These are phyloP conservation scores for Pythium rishiriense DNA, from an alignment of 352 stramenopile species.

Conservation along the genomic window DNA sequence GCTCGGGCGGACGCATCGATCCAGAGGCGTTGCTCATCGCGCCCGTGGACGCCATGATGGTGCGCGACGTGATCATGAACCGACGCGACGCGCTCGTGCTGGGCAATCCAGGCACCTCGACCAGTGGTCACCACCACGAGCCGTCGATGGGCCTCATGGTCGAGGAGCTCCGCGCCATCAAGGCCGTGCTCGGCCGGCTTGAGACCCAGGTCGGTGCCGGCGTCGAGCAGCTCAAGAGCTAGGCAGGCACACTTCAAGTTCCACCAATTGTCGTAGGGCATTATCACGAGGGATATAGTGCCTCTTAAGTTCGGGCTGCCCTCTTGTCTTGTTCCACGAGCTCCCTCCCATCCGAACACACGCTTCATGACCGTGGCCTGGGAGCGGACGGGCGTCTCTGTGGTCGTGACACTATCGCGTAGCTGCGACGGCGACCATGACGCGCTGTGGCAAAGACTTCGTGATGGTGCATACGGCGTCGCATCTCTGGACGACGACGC, in stretches of 20 bases:
- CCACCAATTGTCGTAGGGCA: not conserved
- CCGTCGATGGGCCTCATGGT: too few relatives aligned
- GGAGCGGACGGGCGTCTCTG: slow-evolving; percentile 15
- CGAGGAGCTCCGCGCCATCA: slow-evolving; percentile 22
- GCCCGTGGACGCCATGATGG: slow-evolving; percentile 34
- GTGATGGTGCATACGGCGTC: not conserved
- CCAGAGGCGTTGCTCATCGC: slow-evolving; percentile 37
- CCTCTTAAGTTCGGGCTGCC: slow-evolving; percentile 14
- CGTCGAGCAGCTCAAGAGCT: slow-evolving; percentile 19
- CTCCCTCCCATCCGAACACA: too few relatives aligned
- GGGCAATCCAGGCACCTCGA: slow-evolving; percentile 16
- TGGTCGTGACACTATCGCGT: slow-evolving; percentile 16
- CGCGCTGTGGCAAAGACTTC: slow-evolving; percentile 10
- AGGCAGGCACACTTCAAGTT: not conserved
- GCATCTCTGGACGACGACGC: not conserved
- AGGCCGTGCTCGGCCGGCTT: slow-evolving; percentile 19
- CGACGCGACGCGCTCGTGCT: slow-evolving; percentile 43
- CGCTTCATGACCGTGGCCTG: slow-evolving; percentile 18
- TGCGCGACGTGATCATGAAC: slow-evolving; percentile 45
- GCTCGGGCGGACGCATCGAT: slow-evolving; percentile 17
- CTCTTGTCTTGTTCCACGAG: too few relatives aligned
- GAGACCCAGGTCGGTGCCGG: slow-evolving; percentile 23
- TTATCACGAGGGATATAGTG: slow-evolving; percentile 1
- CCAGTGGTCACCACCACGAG: too few relatives aligned
- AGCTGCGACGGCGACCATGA: slow-evolving; percentile 12